These are phyloP conservation scores for Neurospora sp. DNA, from an alignment of 495 filamentous ascomycete genomes.

Conservation along the genomic window DNA sequence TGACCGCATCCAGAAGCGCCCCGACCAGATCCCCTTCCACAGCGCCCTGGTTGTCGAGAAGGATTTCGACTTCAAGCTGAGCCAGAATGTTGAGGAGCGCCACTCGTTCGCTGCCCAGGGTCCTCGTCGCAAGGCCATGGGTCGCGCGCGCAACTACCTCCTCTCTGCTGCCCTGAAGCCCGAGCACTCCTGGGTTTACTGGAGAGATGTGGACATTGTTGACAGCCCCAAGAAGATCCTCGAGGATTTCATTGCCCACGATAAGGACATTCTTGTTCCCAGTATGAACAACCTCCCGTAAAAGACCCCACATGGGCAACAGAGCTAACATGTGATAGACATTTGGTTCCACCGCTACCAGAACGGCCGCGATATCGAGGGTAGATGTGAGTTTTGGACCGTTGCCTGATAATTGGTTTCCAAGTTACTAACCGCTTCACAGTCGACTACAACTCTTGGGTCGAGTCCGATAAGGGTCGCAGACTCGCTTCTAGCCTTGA, in stretches of 20 bases:
- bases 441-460: slow-evolving; percentile 99
- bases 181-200: slow-evolving; percentile 97
- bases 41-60: slow-evolving; percentile 79
- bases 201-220: slow-evolving; percentile 93
- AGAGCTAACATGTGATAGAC: slow-evolving; percentile 48
- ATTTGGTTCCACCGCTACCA: slow-evolving; percentile 96
- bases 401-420: background rate
- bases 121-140: slow-evolving; percentile 84
- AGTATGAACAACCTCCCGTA: slow-evolving; percentile 49
- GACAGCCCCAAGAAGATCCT: slow-evolving; percentile 82
- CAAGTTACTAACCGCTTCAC: slow-evolving; percentile 9
- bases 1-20: slow-evolving; percentile 75
- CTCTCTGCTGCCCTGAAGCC: slow-evolving; percentile 76
- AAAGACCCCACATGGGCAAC: background rate
- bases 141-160: slow-evolving; percentile 82
- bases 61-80: slow-evolving; percentile 65
- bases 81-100: slow-evolving; percentile 68
- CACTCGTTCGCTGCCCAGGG: slow-evolving; percentile 84
- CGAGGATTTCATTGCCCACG: slow-evolving; percentile 91
- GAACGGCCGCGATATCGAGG: slow-evolving; percentile 78
- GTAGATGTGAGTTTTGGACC: slow-evolving; percentile 60
- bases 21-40: slow-evolving; percentile 69
- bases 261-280: slow-evolving; percentile 86
- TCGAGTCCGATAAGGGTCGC: slow-evolving; percentile 78
- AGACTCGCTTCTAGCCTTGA: slow-evolving; percentile 61